phyloP scores from a whole-genome alignment of 495 filamentous ascomycete species.

The Cercophora scortea region DNA sequence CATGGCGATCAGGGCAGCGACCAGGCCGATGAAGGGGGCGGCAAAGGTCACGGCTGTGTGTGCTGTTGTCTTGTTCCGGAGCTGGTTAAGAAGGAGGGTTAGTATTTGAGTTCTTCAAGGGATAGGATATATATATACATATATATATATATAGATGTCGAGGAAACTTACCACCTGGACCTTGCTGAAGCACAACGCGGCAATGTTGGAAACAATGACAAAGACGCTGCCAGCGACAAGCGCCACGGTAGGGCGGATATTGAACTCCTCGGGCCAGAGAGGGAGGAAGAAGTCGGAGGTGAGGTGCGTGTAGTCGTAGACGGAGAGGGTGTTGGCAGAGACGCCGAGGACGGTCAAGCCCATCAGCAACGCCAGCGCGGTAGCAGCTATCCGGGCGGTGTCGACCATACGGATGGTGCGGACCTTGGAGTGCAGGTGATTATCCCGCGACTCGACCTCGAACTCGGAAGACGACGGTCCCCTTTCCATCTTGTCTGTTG shows the following conservation, averaged over 20 bases:
- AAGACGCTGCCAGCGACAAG: conserved; percentile 39
- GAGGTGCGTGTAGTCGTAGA: conserved; percentile 43
- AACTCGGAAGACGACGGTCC: conserved; percentile 22
- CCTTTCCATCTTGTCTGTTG: conserved; percentile 16
- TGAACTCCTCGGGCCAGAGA: conserved; percentile 45
- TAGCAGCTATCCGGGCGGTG: conserved; percentile 35
- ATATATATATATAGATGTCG: too few species aligned
- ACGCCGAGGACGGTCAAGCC: conserved; percentile 41
- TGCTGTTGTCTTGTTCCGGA: conserved; percentile 29
- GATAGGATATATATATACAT: neutral
- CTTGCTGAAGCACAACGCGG: conserved; percentile 35
- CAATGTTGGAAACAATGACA: conserved; percentile 33
- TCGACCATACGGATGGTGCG: conserved; percentile 30
- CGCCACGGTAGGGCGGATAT: conserved; percentile 42
- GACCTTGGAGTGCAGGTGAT: conserved; percentile 27
- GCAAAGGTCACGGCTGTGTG: conserved; percentile 31
- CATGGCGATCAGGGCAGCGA: conserved; percentile 40
- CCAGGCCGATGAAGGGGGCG: conserved; percentile 34
- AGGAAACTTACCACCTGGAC: conserved; percentile 26
- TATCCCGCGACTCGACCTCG: conserved; percentile 29
- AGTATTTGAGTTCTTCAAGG: neutral
- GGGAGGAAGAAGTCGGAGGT: conserved; percentile 30
- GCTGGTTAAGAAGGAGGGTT: conserved; percentile 19
- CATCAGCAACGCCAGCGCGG: conserved; percentile 39
- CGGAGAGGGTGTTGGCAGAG: conserved; percentile 37